Evolutionary conservation across 345 rosid genomes (phyloP), one percentile per base, ranked within the genome.

Genomic region (Ceriops decandra): DNA sequence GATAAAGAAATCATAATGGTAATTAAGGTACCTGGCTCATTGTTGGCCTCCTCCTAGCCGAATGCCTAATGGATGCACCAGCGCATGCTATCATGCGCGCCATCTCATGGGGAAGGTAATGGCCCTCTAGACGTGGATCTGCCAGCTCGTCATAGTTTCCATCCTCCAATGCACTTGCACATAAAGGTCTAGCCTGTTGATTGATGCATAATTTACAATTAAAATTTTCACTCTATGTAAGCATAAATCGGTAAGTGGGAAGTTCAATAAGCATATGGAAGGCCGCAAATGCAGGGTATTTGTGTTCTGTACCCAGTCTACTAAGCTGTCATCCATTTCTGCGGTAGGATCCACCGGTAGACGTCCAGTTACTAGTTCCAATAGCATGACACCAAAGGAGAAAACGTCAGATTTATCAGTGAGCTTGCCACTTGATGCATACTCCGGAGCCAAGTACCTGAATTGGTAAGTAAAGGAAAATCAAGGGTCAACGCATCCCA

Each of bases 341-440:
- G 80, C 76, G 1, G 75, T 71, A 21, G 66, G 56, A 68, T 93
- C 92, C 24, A 86, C 68, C 0, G 98, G 98, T 16, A 80, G 86
- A 54, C 86, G 84, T 38, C 96, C 97, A 0, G 97, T 84, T 71
- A 93, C 84, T 2, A 93, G 85, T 76, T 93, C 98, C 76, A 93
- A 77, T 3, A 90, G 83, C 92, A 93, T 80, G 20, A 93, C 92
- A 51, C 96, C 98, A 58, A 82, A 86, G 30, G 97, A 93, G 86
- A 87, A 93, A 32, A 88, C 96, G 77, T 93, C 98, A 11, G 97
- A 93, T 70, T 93, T 93, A 35, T 93, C 97, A 0, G 97, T 89
- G 38, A 93, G 75, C 76, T 89, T 90, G 35, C 96, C 97, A 20
- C 95, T 93, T 60, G 96, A 82, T 64, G 97, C 97, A 22, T 15